Base-by-base conservation (phyloP, 2,329 filamentous ascomycete genomes). In the Curvularia spicifera region DNA sequence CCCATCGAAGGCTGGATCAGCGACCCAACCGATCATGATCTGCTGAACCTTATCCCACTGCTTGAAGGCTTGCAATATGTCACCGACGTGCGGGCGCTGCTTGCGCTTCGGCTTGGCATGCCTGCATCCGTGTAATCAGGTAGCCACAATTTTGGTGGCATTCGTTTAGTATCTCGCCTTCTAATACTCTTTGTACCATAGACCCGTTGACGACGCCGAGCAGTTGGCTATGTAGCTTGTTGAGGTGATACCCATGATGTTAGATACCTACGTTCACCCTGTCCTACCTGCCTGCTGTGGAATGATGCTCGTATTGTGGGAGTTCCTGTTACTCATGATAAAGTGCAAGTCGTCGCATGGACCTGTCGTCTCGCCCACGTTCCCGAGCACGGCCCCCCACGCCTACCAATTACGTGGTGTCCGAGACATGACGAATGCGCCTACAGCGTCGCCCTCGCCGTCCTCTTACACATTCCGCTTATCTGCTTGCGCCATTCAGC, bases 1-100 rank as follows among this genome's bases (percentile, higher is more conserved):
- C 95, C 95, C 3, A 98, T 99, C 74, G 94, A 98, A 81, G 95
- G 95, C 73, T 99, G 95, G 95, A 98, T 99, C 80, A 97, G 89
- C 77, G 95, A 99, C 79, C 95, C 95, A 22, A 98, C 95, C 26
- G 95, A 99, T 79, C 95, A 93, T 75, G 94, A 97, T 74, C 83
- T 99, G 65, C 84, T 98, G 77, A 92, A 98, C 78, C 84, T 99
- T 59, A 88, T 99, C 57, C 95, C 95, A 31, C 83, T 98, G 70
- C 83, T 99, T 44, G 95, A 99, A 79, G 95, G 92, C 18, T 80
- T 99, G 72, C 95, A 98, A 80, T 97, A 98, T 79, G 93, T 95
- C 66, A 96, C 94, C 51, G 95, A 99, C 78, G 94, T 99, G 59
- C 86, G 95, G 70, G 93, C 95, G 48, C 82, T 98, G 63, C 83